A percentile compares a stretch with the other conserved stretches of the same genome.
phyloP scores from a whole-genome alignment of 495 filamentous ascomycete genomes.

The Penicillium pancosmium region DNA sequence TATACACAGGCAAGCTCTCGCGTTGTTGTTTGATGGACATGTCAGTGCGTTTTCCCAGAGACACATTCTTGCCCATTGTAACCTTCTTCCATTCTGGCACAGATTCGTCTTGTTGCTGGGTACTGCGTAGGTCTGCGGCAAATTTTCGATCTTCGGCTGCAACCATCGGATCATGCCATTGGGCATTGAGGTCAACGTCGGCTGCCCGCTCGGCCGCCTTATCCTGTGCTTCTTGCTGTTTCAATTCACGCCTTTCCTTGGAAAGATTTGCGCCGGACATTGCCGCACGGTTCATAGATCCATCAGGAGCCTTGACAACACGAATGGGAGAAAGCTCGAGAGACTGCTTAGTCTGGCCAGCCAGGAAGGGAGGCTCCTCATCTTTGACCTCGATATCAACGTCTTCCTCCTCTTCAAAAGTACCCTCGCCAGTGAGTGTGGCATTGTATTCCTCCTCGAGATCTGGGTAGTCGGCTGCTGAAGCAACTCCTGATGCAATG shows the following conservation, averaged over 20 bases:
- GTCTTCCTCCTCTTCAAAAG: slow-evolving; percentile 95
- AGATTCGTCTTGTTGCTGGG: slow-evolving; percentile 59
- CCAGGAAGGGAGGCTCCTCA: slow-evolving; percentile 94
- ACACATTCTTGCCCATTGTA: slow-evolving; percentile 78
- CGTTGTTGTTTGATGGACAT: slow-evolving; percentile 96
- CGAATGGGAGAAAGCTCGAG: slow-evolving; percentile 93
- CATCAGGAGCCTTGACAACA: slow-evolving; percentile 96
- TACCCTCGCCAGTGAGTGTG: slow-evolving; percentile 79
- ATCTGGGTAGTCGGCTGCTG: slow-evolving; percentile 90
- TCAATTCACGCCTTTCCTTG: slow-evolving; percentile 84
- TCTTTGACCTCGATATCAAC: slow-evolving; percentile 95
- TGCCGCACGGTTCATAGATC: slow-evolving; percentile 90
- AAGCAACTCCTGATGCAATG: slow-evolving; percentile 90
- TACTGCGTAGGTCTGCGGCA: slow-evolving; percentile 75
- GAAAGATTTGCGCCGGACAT: slow-evolving; percentile 91
- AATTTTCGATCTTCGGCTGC: slow-evolving; percentile 81
- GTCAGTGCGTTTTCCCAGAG: slow-evolving; percentile 82
- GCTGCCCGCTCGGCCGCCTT: slow-evolving; percentile 76
- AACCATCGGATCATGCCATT: slow-evolving; percentile 98
- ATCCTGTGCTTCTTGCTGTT: slow-evolving; percentile 85
- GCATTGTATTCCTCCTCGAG: slow-evolving; percentile 93
- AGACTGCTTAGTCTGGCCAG: slow-evolving; percentile 94
- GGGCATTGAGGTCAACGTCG: slow-evolving; percentile 82
- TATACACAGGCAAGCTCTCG: slow-evolving; percentile 87
- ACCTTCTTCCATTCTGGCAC: slow-evolving; percentile 94